Base-by-base conservation (phyloP, 73 alveolate species). In the Uronychia setigera region DNA sequence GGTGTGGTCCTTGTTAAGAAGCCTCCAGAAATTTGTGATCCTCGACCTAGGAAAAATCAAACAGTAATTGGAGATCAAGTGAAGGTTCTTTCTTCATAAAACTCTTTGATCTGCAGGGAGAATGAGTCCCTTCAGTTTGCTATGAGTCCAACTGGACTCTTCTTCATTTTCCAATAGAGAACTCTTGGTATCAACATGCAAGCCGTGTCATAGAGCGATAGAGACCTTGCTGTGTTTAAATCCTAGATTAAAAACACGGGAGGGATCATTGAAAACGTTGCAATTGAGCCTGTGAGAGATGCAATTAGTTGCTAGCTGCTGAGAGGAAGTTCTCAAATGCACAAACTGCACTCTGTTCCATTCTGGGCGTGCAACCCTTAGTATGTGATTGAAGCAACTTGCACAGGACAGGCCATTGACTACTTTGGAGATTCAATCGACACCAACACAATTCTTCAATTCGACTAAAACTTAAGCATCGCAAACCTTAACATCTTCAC, bases 11-110 rank as follows among this genome's bases (percentile, higher is more conserved):
- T 13, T 76, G 59, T 76, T 5, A 76, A 76, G 32, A 26, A 26
- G n/a, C 81, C 81, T 30, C 81, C 81, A 31, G 29, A 25, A 5
- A 26, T 76, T 46, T 5, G n/a, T 46, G 67, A 46, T 5, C 67
- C 67, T 11, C 5, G 5, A 11, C 19, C 67, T 11, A 46, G 67
- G 67, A 46, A 19, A 46, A 19, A 19, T 46, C 67, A 46, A 19
- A 11, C 67, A 19, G 19, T 46, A 11, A 5, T 11, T 5, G 19
- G 5, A 19, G 67, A 46, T 46, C 5, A 46, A 19, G 67, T 11
- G n/a, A 5, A 5, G n/a, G 19, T 11, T 11, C 5, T 46, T 19
- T 19, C 19, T 46, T 46, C 67, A 5, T 11, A 5, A 5, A 46
- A 5, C 19, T 19, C 5, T 5, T 19, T 11, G 67, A 11, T 46